Evolutionary conservation across 2,329 filamentous ascomycete genomes (phyloP).

Genomic region (Didymella pomorum): DNA sequence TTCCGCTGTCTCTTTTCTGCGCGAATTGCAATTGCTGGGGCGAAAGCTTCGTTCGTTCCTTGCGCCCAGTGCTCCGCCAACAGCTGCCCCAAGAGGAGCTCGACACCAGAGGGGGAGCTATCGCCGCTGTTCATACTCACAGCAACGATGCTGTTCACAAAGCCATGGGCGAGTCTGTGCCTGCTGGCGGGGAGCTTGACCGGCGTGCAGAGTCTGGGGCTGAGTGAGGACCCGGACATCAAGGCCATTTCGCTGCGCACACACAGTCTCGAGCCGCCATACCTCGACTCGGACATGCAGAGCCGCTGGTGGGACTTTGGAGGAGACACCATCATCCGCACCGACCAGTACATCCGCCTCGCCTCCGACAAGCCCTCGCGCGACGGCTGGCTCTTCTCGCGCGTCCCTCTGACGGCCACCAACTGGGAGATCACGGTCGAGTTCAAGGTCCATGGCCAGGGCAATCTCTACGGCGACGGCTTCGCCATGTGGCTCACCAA

Average conservation of each 20-base stretch:
- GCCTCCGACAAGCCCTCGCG: conserved; percentile 91
- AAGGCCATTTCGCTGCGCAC: conserved; percentile 81
- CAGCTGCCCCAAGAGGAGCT: not conserved
- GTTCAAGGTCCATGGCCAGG: conserved; percentile 89
- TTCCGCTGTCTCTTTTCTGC: conserved; percentile 27
- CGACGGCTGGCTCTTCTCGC: conserved; percentile 90
- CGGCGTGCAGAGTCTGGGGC: conserved; percentile 40
- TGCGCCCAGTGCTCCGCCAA: conserved; percentile 18
- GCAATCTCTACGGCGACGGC: conserved; percentile 92
- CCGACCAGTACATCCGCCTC: conserved; percentile 85
- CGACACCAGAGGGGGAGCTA: conserved; percentile 20
- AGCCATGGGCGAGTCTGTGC: conserved; percentile 48
- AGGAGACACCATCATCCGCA: conserved; percentile 85
- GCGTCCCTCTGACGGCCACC: conserved; percentile 92
- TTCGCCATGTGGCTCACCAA: conserved; percentile 99
- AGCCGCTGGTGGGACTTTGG: conserved; percentile 99
- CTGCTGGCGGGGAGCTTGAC: conserved; percentile 50
- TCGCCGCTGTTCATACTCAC: too few species aligned
- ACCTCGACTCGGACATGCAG: conserved; percentile 97
- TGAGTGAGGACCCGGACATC: conserved; percentile 58
- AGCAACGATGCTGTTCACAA: conserved; percentile 43
- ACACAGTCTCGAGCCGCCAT: conserved; percentile 86
- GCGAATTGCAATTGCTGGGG: conserved; percentile 40
- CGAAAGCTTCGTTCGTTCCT: conserved; percentile 41
- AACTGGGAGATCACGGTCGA: conserved; percentile 99